These are phyloP conservation scores for Didymella pomorum DNA, from an alignment of 2,329 filamentous ascomycete genomes.

Conservation along the genomic window DNA sequence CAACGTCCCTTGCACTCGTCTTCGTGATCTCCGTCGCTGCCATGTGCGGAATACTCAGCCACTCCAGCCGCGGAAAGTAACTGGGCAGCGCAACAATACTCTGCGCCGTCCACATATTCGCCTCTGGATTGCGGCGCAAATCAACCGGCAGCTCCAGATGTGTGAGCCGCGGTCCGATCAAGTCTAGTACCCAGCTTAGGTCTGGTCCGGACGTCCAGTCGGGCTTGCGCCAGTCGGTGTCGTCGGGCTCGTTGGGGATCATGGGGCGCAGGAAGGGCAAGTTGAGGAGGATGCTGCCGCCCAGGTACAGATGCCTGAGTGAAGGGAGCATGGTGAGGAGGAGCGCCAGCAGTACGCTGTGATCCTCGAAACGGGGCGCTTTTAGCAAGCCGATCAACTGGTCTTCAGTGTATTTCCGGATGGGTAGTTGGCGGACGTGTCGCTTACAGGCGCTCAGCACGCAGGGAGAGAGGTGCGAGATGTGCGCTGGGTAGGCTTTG, in stretches of 20 bases:
- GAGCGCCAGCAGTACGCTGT: background rate
- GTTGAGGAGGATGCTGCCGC: constrained; percentile 8
- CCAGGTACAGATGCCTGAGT: background rate
- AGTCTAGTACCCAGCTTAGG: background rate
- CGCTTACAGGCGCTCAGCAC: background rate
- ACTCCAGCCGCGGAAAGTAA: background rate
- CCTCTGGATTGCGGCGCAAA: background rate
- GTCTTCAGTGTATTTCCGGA: background rate
- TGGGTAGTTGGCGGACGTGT: background rate
- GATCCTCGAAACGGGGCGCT: background rate
- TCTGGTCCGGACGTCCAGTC: background rate
- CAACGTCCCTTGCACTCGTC: background rate
- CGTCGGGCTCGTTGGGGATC: background rate
- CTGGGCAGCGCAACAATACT: background rate
- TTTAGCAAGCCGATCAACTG: background rate
- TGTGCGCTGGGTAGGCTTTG: background rate
- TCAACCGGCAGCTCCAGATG: constrained; percentile 5
- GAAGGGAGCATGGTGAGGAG: constrained; percentile 4
- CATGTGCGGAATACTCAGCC: constrained; percentile 6
- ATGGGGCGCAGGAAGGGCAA: background rate
- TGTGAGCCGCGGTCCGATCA: background rate
- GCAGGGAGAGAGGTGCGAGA: background rate
- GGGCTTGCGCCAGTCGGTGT: background rate
- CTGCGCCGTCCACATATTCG: background rate
- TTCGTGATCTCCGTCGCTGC: background rate